Evolutionary conservation across 495 filamentous ascomycete species (phyloP).

Genomic region (Tuber brumale): DNA sequence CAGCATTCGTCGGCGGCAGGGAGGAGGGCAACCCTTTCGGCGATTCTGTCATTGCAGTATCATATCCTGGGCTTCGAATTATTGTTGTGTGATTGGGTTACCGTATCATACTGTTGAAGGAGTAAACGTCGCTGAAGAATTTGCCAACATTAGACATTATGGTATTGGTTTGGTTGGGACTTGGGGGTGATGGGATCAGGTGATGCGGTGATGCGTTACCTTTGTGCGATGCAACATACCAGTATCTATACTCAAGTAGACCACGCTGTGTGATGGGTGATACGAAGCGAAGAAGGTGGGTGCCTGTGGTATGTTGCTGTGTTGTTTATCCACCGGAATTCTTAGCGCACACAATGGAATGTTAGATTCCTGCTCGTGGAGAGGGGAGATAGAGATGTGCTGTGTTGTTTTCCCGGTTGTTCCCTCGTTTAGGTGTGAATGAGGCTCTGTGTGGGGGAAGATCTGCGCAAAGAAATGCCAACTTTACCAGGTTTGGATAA

Average conservation of each 20-base stretch:
- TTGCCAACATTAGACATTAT: neutral
- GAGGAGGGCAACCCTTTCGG: neutral
- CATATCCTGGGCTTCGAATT: neutral
- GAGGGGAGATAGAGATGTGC: neutral
- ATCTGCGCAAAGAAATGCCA: slow-evolving; percentile 24
- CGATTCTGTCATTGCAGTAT: neutral
- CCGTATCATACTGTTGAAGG: neutral
- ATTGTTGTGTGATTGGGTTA: neutral
- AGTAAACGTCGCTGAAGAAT: neutral
- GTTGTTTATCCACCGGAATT: neutral
- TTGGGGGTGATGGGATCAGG: neutral
- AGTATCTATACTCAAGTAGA: no score
- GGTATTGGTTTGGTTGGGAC: neutral
- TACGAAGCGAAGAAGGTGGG: neutral
- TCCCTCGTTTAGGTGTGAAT: slow-evolving; percentile 16
- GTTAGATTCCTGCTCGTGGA: neutral
- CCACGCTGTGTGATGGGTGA: neutral
- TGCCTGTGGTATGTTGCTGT: neutral
- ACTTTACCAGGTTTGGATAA: slow-evolving; percentile 21
- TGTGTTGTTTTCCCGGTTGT: neutral
- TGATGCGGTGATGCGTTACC: neutral
- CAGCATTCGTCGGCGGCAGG: neutral
- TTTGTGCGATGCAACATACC: neutral
- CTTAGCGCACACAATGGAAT: neutral
- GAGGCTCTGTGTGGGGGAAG: slow-evolving; percentile 22